Percentiles rank a stretch among this genome's conserved stretches.
These are phyloP conservation scores for Fusarium torulosum DNA, from an alignment of 2,329 filamentous ascomycete genomes.

Conservation along the genomic window DNA sequence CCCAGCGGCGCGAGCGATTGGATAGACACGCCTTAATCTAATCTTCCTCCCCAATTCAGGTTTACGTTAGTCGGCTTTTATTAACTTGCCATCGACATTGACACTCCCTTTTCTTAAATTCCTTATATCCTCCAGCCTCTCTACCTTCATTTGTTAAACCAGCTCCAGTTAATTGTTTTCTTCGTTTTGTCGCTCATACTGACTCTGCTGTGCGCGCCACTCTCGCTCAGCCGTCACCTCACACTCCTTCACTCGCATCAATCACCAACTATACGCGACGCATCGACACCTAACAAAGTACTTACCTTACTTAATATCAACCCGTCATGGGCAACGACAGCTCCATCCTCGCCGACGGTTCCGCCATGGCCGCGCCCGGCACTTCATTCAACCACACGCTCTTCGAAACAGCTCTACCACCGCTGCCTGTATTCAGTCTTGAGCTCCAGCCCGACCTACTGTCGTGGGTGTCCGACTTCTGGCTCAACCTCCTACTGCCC, in stretches of 20 bases:
- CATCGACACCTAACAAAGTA: conserved; percentile 26
- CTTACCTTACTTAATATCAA: conserved; percentile 14
- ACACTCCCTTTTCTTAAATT: conserved; percentile 41
- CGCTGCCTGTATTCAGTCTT: conserved; percentile 85
- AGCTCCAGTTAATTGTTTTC: conserved; percentile 28
- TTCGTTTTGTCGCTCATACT: conserved; percentile 12
- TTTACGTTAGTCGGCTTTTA: conserved; percentile 27
- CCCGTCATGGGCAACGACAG: conserved; percentile 57
- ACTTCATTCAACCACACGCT: conserved; percentile 62
- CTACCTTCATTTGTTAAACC: conserved; percentile 37
- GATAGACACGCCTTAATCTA: conserved; percentile 41
- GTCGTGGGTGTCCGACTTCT: conserved; percentile 83
- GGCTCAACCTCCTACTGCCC: conserved; percentile 80
- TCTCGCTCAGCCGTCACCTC: conserved; percentile 6
- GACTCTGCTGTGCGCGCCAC: conserved; percentile 16
- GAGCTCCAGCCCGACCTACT: conserved; percentile 78
- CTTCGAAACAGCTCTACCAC: conserved; percentile 74
- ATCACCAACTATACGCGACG: conserved; percentile 23
- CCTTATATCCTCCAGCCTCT: conserved; percentile 26
- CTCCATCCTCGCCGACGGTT: conserved; percentile 48
- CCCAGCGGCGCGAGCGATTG: conserved; percentile 38
- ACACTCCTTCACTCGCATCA: conserved; percentile 14
- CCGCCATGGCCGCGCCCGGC: conserved; percentile 55
- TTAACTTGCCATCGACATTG: conserved; percentile 37
- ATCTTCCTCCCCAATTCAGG: conserved; percentile 35